Evolutionary conservation across 192 early-diverging fungal genomes (phyloP).

Genomic region (Coemansia sp.): DNA sequence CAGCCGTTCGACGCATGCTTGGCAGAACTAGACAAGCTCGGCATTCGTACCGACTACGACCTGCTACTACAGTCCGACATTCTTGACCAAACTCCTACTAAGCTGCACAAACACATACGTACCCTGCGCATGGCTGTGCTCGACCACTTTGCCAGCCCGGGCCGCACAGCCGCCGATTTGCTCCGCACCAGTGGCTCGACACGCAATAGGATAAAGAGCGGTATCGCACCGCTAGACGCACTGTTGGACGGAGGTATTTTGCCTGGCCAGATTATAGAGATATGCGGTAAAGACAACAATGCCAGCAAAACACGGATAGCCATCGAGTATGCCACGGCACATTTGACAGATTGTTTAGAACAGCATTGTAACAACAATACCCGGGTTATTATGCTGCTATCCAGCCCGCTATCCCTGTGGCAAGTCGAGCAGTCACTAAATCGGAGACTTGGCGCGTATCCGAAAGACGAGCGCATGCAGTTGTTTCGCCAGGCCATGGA

Average conservation of each 20-base stretch:
- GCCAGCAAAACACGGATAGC: conserved; percentile 19
- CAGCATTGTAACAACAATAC: not conserved
- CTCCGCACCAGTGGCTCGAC: not conserved
- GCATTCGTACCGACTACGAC: conserved; percentile 43
- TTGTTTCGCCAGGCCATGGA: conserved; percentile 23
- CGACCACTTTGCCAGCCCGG: conserved; percentile 29
- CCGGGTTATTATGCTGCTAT: conserved; percentile 25
- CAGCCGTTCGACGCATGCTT: conserved; percentile 16
- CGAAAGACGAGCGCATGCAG: not conserved
- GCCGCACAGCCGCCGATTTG: conserved; percentile 22
- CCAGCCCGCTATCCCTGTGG: conserved; percentile 35
- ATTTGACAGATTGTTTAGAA: conserved; percentile 20
- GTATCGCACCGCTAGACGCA: conserved; percentile 20
- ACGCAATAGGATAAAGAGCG: conserved; percentile 12
- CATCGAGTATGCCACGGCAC: conserved; percentile 31
- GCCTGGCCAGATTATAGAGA: conserved; percentile 23
- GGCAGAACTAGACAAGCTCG: conserved; percentile 22
- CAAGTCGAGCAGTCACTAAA: conserved; percentile 14
- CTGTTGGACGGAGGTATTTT: conserved; percentile 28
- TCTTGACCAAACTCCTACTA: conserved; percentile 19
- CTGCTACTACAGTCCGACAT: conserved; percentile 37
- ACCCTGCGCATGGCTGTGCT: conserved; percentile 34
- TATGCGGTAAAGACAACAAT: conserved; percentile 20
- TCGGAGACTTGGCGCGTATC: conserved; percentile 1
- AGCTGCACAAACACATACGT: conserved; percentile 27